phyloP scores from a whole-genome alignment of 768 basidiomycete genomes.

The Suillus sp. region DNA sequence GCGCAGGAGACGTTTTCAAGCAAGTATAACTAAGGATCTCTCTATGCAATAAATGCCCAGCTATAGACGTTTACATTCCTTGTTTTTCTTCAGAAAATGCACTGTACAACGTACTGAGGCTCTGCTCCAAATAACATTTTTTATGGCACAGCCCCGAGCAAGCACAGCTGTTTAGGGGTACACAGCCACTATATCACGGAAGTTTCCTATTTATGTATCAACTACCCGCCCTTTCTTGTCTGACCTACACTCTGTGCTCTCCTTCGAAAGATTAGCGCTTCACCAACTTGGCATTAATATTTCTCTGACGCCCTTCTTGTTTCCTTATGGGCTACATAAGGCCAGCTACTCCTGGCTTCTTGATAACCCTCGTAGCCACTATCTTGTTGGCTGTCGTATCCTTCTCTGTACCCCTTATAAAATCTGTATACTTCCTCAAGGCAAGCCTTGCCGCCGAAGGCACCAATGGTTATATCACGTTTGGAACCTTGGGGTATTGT shows the following conservation, averaged over 20 bases:
- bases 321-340: constrained; percentile 62
- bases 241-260: neutral
- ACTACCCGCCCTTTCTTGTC: neutral
- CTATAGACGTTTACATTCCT: neutral
- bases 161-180: constrained; percentile 7
- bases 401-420: constrained; percentile 90
- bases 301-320: constrained; percentile 8
- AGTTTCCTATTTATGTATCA: constrained; percentile 2
- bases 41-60: neutral
- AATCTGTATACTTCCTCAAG: constrained; percentile 86
- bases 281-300: neutral
- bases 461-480: constrained; percentile 64
- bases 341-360: constrained; percentile 88
- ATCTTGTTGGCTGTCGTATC: constrained; percentile 81
- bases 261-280: neutral
- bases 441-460: constrained; percentile 56
- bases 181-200: neutral
- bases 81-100: neutral
- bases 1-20: constrained; percentile 48
- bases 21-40: constrained; percentile 17
- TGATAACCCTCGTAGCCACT: constrained; percentile 80
- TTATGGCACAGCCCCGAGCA: neutral
- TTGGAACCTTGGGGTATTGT: constrained; percentile 93
- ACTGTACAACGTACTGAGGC: neutral
- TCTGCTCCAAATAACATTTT: neutral